Percentiles rank a stretch among this genome's conserved stretches.
Evolutionary conservation across 768 basidiomycete species (phyloP).

Genomic region (Boletus rubescentipes): DNA sequence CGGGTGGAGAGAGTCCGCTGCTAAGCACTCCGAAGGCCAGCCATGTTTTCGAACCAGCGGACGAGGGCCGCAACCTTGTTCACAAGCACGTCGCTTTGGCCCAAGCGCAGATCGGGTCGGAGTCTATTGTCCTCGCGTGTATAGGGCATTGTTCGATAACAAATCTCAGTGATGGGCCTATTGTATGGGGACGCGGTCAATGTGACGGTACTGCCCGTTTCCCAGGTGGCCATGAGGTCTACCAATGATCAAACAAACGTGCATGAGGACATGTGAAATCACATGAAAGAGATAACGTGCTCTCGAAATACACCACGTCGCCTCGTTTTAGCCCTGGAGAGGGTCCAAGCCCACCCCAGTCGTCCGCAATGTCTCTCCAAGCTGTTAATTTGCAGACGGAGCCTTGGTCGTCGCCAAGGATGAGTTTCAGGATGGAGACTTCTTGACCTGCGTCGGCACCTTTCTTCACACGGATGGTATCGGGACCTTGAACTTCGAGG

Average conservation of each 20-base stretch:
- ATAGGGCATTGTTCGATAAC: conserved; percentile 75
- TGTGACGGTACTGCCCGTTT: conserved; percentile 42
- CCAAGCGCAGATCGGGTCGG: conserved; percentile 71
- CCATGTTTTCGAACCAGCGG: conserved; percentile 69
- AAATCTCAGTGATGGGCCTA: conserved; percentile 61
- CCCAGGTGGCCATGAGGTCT: conserved; percentile 55
- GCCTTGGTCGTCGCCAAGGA: conserved; percentile 72
- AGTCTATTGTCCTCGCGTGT: conserved; percentile 54
- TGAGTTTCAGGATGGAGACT: conserved; percentile 63
- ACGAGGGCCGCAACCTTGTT: conserved; percentile 64
- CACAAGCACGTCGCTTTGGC: conserved; percentile 64
- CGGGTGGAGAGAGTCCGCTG: conserved; percentile 2
- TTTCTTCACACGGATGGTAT: conserved; percentile 61
- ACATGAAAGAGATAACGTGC: conserved; percentile 39
- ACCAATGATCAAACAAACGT: conserved; percentile 8
- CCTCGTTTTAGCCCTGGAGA: conserved; percentile 58
- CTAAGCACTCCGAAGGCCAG: conserved; percentile 44
- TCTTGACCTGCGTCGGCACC: conserved; percentile 69
- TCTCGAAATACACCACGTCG: conserved; percentile 68
- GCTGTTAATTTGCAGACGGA: conserved; percentile 68
- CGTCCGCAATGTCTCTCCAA: conserved; percentile 74
- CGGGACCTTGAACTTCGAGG: conserved; percentile 76
- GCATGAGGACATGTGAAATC: conserved; percentile 12
- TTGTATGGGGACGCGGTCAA: conserved; percentile 69
- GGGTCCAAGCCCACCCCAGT: conserved; percentile 54